A percentile compares a stretch with the other conserved stretches of the same genome.
Evolutionary conservation across 257 asterid genomes (phyloP).

Genomic region (Marsdenia floribunda): DNA sequence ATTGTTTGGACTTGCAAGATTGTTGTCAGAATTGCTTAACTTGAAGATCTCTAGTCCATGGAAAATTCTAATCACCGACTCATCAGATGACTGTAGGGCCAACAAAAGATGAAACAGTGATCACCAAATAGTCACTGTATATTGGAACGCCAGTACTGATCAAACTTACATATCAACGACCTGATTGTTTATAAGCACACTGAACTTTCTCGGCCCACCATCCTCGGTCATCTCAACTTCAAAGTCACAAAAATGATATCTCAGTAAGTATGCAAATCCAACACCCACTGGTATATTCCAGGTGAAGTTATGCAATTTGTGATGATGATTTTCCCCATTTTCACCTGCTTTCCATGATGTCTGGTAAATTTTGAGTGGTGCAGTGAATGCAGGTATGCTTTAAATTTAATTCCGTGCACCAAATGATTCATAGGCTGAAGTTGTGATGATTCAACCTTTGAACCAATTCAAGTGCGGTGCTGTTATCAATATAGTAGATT

Average conservation of each 20-base stretch:
- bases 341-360: background rate
- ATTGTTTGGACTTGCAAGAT: conserved; percentile 9
- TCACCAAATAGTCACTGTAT: conserved; percentile 11
- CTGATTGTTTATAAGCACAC: conserved; percentile 16
- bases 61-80: background rate
- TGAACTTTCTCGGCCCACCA: background rate
- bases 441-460: conserved; percentile 20
- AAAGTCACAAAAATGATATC: conserved; percentile 12
- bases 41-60: conserved; percentile 23
- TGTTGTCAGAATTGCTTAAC: conserved; percentile 13
- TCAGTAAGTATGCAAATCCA: conserved; percentile 13
- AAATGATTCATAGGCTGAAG: conserved; percentile 20
- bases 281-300: conserved; percentile 13
- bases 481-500: background rate
- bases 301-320: background rate
- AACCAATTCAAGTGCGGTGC: conserved; percentile 17
- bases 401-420: background rate
- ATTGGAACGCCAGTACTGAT: conserved; percentile 7
- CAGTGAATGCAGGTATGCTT: background rate
- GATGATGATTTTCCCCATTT: no score
- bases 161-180: conserved; percentile 5
- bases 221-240: background rate
- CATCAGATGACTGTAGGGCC: background rate
- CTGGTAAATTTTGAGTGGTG: background rate
- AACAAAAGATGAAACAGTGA: background rate